Evolutionary conservation across 2,329 filamentous ascomycete genomes (phyloP), one percentile per base, ranked within the genome.

Genomic region (Fusarium sp.): DNA sequence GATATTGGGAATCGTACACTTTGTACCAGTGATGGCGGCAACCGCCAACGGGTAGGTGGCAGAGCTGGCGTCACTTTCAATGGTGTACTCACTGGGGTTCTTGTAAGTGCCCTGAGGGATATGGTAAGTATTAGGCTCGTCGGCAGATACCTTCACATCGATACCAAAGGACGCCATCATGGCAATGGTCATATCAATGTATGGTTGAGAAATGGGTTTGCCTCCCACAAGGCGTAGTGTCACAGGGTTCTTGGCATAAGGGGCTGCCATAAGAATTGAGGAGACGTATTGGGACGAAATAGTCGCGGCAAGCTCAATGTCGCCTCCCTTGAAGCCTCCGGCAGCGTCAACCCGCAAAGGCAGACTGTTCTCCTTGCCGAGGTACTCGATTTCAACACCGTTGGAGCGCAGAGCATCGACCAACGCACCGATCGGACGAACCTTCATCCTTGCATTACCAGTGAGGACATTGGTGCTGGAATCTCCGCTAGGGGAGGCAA

Each of bases 201-300:
- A 99, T 3, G 91, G 90, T 78, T 98, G 95, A 2, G 95, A 98
- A 70, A 99, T 97, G 43, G 96, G 95, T 79, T 97, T 98, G 57
- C 95, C 96, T n/a, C 96, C 96, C 14, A 98, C 91, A 39, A 99
- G 86, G 40, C 91, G 91, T 70, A 99, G 83, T 0, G 94, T 98
- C 38, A 99, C 95, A 0, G 95, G 93, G 67, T 94, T 90, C 81
- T 97, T 98, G 45, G 96, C 96, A 76, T 98, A 99, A 0, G 96
- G 96, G 0, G 96, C 96, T 62, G 94, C 97, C 93, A 99, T 97
- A 52, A 99, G 85, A 68, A 99, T 90, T 2, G 95, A 98, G 0
- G 96, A 98, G 38, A 99, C 96, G 77, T 98, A 99, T 81, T 99
- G 96, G n/a, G 96, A 98, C 10, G 96, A 99, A 17, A 98, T 92